phyloP scores from a whole-genome alignment of 2,329 filamentous ascomycete genomes.

The Ophioceras dolichostomum region DNA sequence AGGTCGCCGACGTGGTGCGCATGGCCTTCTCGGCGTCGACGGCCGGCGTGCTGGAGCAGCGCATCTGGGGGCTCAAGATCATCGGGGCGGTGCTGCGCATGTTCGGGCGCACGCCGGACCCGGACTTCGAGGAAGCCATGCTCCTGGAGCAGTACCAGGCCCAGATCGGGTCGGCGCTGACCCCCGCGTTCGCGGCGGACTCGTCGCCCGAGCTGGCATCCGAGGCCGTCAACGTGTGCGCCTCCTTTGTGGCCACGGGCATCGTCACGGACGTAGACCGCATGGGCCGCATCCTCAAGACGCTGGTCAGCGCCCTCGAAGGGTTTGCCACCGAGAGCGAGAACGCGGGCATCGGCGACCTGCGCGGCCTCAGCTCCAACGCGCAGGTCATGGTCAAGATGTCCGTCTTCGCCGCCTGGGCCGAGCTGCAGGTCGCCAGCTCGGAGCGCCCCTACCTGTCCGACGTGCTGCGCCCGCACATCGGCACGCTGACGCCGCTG shows the following conservation, averaged over 20 bases:
- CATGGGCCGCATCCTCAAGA: conserved; percentile 97
- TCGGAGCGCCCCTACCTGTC: conserved; percentile 81
- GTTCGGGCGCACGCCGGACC: conserved; percentile 91
- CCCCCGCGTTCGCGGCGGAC: conserved; percentile 88
- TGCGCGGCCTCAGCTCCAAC: conserved; percentile 87
- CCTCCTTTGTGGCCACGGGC: conserved; percentile 93
- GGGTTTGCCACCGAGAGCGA: conserved; percentile 78
- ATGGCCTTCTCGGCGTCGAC: conserved; percentile 98
- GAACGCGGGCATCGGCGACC: conserved; percentile 78
- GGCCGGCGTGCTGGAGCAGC: conserved; percentile 77
- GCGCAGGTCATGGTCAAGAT: conserved; percentile 98
- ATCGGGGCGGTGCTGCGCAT: conserved; percentile 89
- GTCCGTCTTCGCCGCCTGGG: conserved; percentile 94
- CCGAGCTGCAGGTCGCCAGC: conserved; percentile 90
- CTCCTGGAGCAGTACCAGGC: conserved; percentile 96
- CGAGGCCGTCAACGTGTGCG: conserved; percentile 93
- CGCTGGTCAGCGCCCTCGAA: conserved; percentile 79
- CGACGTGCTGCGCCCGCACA: conserved; percentile 80
- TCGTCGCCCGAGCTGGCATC: conserved; percentile 93
- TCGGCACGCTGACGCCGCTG: conserved; percentile 77
- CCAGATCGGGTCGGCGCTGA: conserved; percentile 92
- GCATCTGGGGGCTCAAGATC: conserved; percentile 85
- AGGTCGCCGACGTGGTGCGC: conserved; percentile 82
- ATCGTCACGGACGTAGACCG: conserved; percentile 95
- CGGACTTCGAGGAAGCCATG: conserved; percentile 95